phyloP scores from a whole-genome alignment of 1,139 yeast genomes.

The Debaryomycetaceae sp. region DNA sequence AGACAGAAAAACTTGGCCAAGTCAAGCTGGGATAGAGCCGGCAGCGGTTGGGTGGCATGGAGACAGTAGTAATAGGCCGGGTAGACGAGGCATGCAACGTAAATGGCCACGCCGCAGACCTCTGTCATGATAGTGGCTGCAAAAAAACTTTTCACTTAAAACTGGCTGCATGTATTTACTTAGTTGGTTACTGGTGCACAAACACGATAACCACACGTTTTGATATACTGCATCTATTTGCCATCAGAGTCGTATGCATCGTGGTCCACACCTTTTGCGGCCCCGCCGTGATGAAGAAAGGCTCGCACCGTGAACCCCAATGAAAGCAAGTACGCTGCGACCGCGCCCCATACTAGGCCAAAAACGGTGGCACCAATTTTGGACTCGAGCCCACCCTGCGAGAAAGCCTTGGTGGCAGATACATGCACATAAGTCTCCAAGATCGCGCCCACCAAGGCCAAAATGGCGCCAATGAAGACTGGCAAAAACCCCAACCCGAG shows the following conservation, averaged over 20 bases:
- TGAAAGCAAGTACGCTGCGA: slow-evolving; percentile 5
- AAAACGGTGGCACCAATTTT: slow-evolving; percentile 1
- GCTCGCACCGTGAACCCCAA: slow-evolving; percentile 1
- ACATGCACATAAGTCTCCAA: slow-evolving; percentile 4
- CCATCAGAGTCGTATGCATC: not conserved
- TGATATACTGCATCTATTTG: not conserved
- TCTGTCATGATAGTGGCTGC: too few species aligned
- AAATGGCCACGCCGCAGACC: too few species aligned
- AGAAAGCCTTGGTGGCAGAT: slow-evolving; percentile 2
- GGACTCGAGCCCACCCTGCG: not conserved
- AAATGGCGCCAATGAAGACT: not conserved
- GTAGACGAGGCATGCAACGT: slow-evolving; percentile 1
- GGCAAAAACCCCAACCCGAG: not conserved
- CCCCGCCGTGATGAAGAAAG: not conserved
- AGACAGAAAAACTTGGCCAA: slow-evolving; percentile 6
- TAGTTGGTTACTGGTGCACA: too few species aligned
- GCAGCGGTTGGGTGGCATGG: not conserved
- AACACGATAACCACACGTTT: too few species aligned
- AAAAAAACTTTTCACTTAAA: too few species aligned
- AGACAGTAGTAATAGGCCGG: slow-evolving; percentile 3
- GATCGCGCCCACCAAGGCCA: slow-evolving; percentile 4
- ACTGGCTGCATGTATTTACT: too few species aligned
- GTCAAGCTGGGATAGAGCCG: slow-evolving; percentile 6
- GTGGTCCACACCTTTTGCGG: not conserved
- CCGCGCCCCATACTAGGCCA: slow-evolving; percentile 5